Conservation (phyloP, 2,329 filamentous ascomycete genomes). For the Alternaria novae-zelandiae region DNA sequence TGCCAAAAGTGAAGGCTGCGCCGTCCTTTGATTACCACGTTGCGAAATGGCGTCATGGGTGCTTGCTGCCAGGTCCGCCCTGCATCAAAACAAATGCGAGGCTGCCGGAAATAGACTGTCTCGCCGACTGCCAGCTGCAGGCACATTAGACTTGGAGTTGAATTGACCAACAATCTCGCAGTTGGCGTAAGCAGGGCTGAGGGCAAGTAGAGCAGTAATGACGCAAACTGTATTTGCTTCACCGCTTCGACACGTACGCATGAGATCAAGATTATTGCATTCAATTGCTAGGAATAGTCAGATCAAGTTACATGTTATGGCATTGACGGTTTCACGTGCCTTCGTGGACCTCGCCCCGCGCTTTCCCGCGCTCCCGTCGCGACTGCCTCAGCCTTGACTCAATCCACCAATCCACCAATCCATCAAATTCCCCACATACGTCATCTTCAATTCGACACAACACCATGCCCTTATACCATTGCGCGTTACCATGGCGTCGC, state of each 20-base stretch:
- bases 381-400: constrained; percentile 29
- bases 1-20: constrained; percentile 28
- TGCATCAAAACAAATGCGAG: constrained; percentile 17
- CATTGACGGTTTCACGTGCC: constrained; percentile 22
- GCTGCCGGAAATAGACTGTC: constrained; percentile 19
- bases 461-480: constrained; percentile 7
- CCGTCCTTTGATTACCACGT: constrained; percentile 35
- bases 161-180: not conserved
- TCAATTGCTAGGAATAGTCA: not conserved
- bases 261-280: not conserved
- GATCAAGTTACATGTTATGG: not conserved
- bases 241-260: not conserved
- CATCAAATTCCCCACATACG: constrained; percentile 18
- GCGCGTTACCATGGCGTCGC: constrained; percentile 17
- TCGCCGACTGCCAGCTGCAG: constrained; percentile 5
- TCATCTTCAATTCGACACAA: constrained; percentile 10
- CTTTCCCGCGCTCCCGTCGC: constrained; percentile 18
- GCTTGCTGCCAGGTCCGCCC: constrained; percentile 15
- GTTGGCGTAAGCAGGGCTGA: not conserved
- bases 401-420: not conserved
- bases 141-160: constrained; percentile 1
- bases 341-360: constrained; percentile 20
- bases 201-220: not conserved
- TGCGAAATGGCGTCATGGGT: constrained; percentile 25
- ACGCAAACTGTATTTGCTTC: not conserved